Evolutionary conservation across 768 basidiomycete genomes (phyloP).

Genomic region (Boletus bicolor): DNA sequence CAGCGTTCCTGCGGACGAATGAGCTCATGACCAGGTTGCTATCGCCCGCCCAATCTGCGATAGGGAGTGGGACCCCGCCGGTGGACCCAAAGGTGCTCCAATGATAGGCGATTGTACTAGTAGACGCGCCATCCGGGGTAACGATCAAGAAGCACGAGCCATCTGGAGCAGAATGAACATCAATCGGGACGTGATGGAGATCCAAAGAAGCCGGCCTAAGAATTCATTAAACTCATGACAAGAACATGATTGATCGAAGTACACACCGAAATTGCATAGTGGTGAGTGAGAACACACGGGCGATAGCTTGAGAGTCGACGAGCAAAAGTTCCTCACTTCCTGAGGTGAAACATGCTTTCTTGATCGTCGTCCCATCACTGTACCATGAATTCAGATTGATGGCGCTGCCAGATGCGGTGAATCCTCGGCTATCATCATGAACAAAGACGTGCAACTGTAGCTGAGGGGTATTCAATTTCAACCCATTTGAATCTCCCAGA

Average conservation of each 20-base stretch:
- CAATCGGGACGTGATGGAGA: constrained; percentile 33
- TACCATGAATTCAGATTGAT: constrained; percentile 49
- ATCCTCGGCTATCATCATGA: constrained; percentile 45
- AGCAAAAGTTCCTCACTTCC: constrained; percentile 54
- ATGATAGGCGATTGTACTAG: constrained; percentile 43
- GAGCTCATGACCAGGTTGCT: constrained; percentile 40
- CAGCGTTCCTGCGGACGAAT: constrained; percentile 37
- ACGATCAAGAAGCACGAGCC: constrained; percentile 48
- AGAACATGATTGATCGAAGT: neutral
- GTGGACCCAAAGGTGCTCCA: constrained; percentile 57
- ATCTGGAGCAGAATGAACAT: constrained; percentile 48
- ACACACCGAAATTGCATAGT: constrained; percentile 54
- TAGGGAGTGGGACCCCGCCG: constrained; percentile 38
- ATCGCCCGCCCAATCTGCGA: constrained; percentile 28
- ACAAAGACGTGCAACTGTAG: constrained; percentile 43
- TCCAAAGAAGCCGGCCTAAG: constrained; percentile 45
- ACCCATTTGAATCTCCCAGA: neutral
- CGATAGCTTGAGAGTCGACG: constrained; percentile 42
- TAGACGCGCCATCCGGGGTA: constrained; percentile 18
- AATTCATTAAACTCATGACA: neutral
- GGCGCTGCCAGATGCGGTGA: constrained; percentile 41
- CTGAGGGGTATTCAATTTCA: constrained; percentile 18
- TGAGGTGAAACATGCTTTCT: constrained; percentile 41
- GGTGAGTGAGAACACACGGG: constrained; percentile 50
- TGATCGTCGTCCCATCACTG: constrained; percentile 32